Base-by-base conservation (phyloP, 2,329 filamentous ascomycete species). In the Colletotrichum ledebouriae region DNA sequence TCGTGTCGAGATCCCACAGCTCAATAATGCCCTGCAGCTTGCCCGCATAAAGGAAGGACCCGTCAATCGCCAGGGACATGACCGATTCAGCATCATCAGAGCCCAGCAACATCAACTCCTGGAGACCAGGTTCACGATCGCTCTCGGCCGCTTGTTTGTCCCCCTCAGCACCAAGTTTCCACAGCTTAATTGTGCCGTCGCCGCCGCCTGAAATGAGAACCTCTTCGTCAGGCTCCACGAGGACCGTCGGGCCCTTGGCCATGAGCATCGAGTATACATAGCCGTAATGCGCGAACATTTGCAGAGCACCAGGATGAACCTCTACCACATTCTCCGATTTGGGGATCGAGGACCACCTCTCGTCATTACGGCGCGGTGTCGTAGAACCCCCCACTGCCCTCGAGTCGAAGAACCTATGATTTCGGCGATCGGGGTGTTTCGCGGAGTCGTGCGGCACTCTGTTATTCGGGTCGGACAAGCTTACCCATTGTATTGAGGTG, bases 201-300 rank as follows among this genome's bases (percentile, higher is more conserved):
- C 96, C 97, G 41, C 94, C 94, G 9, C 94, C 96, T 0, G 95
- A 97, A 37, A 99, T 89, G 42, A 99, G 78, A 1, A 97, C 89
- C 73, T 98, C 94, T 29, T 92, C 89, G 1, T 93, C 89, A 0
- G 87, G 84, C 6, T 91, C 91, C 4, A 93, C 86, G 6, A 93
- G 85, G 2, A 89, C 83, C 0, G 86, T 89, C 0, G 86, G 85
- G 0, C 92, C 93, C 69, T 88, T 89, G 0, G 93, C 90, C 67
- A 99, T 85, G 5, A 97, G 85, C 95, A 98, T 98, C 78, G 94
- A 97, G 78, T 98, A 98, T 0, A 99, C 90, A 77, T 98, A 98
- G 50, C 97, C 96, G 78, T 91, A 95, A 78, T 99, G 96, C 1
- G 96, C 94, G 80, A 97, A 99, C 74, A 96, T 92, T 65, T 86